Evolutionary conservation across 2,329 filamentous ascomycete species (phyloP).

Genomic region (Penicillium sp.): DNA sequence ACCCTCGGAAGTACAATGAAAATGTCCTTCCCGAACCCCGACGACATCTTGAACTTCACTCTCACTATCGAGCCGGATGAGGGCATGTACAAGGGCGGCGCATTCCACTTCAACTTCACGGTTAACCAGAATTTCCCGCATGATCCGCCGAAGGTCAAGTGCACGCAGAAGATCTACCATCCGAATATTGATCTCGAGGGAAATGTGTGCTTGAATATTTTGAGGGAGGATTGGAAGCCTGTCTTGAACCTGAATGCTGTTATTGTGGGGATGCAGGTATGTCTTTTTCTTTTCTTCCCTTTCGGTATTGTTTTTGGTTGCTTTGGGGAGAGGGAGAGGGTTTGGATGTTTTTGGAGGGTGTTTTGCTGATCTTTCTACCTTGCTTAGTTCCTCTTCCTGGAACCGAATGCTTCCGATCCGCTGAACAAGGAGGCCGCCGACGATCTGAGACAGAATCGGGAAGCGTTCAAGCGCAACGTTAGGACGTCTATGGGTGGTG

Average conservation of each 20-base stretch:
- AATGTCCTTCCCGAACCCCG: conserved; percentile 49
- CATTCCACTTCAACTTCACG: conserved; percentile 80
- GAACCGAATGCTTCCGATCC: conserved; percentile 95
- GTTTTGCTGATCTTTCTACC: conserved; percentile 33
- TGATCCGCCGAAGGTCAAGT: conserved; percentile 94
- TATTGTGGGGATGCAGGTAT: conserved; percentile 85
- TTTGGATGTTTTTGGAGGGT: too few relatives aligned
- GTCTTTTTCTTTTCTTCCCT: too few relatives aligned
- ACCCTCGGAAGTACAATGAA: conserved; percentile 50
- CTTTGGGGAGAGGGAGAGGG: too few relatives aligned
- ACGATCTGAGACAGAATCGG: conserved; percentile 75
- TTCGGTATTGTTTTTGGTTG: too few relatives aligned
- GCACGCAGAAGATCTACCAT: conserved; percentile 96
- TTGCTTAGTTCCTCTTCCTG: conserved; percentile 75
- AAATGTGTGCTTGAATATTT: conserved; percentile 94
- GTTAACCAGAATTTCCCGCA: conserved; percentile 95
- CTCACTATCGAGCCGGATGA: conserved; percentile 45
- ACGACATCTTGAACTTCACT: conserved; percentile 50
- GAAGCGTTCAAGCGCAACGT: conserved; percentile 91
- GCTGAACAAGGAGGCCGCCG: conserved; percentile 92
- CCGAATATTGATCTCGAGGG: conserved; percentile 97
- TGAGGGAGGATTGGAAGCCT: conserved; percentile 97
- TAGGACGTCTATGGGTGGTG: conserved; percentile 70
- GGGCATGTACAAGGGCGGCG: conserved; percentile 75
- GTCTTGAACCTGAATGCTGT: conserved; percentile 94